Percentiles rank a stretch among this genome's conserved stretches.
Conservation (phyloP, 2,329 filamentous ascomycete genomes). For the Hypomyces rosellus region DNA sequence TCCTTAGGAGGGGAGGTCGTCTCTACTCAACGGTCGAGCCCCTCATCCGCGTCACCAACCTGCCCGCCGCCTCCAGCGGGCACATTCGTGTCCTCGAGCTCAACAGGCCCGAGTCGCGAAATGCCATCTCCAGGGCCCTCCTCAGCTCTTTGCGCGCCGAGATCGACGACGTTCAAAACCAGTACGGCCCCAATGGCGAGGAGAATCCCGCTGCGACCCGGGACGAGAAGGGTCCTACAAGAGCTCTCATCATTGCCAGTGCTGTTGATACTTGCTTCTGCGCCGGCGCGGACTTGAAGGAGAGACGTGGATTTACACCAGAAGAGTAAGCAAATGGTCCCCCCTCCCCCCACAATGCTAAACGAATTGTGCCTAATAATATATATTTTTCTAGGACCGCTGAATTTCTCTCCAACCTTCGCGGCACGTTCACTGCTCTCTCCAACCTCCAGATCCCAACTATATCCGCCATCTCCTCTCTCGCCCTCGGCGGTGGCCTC, state of each 20-base stretch:
- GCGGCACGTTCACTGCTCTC: slow-evolving; percentile 67
- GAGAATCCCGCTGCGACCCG: slow-evolving; percentile 38
- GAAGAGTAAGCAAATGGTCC: slow-evolving; percentile 70
- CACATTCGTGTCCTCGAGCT: slow-evolving; percentile 84
- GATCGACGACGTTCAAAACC: slow-evolving; percentile 62
- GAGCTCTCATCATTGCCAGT: slow-evolving; percentile 78
- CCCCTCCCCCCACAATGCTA: not conserved
- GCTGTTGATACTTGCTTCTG: slow-evolving; percentile 86
- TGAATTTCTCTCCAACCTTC: slow-evolving; percentile 70
- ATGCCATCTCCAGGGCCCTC: slow-evolving; percentile 79
- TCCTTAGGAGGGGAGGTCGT: slow-evolving; percentile 17
- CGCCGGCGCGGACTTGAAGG: slow-evolving; percentile 90
- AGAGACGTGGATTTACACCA: slow-evolving; percentile 67
- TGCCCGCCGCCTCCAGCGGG: slow-evolving; percentile 72
- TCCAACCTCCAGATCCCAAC: slow-evolving; percentile 78
- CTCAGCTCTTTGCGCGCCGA: slow-evolving; percentile 65
- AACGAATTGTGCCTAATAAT: not conserved
- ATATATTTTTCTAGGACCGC: slow-evolving; percentile 57
- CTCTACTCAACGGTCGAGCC: slow-evolving; percentile 42
- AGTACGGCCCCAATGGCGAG: slow-evolving; percentile 51
- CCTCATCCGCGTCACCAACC: slow-evolving; percentile 62
- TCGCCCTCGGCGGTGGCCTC: slow-evolving; percentile 86
- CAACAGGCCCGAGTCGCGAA: slow-evolving; percentile 77
- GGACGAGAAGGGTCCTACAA: slow-evolving; percentile 52
- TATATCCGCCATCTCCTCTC: slow-evolving; percentile 77